Evolutionary conservation across 495 filamentous ascomycete species (phyloP), one percentile per base, ranked within the genome.

Genomic region (Trichoderma orchidacearum): DNA sequence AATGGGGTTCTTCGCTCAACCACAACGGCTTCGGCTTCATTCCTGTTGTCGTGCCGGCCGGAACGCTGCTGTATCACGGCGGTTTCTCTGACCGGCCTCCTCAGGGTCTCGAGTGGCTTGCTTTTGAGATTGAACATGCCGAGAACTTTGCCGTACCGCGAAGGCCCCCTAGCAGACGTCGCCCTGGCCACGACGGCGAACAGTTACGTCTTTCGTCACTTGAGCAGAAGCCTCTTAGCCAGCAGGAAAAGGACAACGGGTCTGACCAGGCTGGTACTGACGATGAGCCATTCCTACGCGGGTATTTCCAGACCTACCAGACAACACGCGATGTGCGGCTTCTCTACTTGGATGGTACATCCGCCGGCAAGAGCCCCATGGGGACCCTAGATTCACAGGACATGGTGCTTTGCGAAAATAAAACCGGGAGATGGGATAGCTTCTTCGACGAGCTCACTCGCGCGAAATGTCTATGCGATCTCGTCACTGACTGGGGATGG

Each of bases 11-110:
- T 1, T 82, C 82, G 0, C 63, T 85, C 4, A 72, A 86, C 48
- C 84, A 87, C 61, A 87, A 86, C 63, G 83, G 83, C 54, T 80
- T 85, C 70, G 85, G 82, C 0, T 70, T 83, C 62, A 84, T 84
- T 62, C 68, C 80, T 0, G 83, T 72, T 3, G 73, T 69, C 0
- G 74, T 87, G 1, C 81, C 84, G 0, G 69, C 65, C 2, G 80
- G 79, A 13, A 81, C 80, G 0, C 69, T 77, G n/a, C 64, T 87
- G 2, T 83, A 86, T 62, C 84, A 87, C 61, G 84, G 84, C 12
- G 76, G 72, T 5, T 55, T 59, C 12, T 62, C 31, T 2, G 51
- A 62, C 0, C 63, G 68, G 9, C 66, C 72, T 0, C 71, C 83
- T 0, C 69, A 67, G 5, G 76, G 73, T 0, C 75, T 74, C 1